Base-by-base conservation (phyloP, 2,329 filamentous ascomycete species). In the Magnaporthiopsis rhizophila region DNA sequence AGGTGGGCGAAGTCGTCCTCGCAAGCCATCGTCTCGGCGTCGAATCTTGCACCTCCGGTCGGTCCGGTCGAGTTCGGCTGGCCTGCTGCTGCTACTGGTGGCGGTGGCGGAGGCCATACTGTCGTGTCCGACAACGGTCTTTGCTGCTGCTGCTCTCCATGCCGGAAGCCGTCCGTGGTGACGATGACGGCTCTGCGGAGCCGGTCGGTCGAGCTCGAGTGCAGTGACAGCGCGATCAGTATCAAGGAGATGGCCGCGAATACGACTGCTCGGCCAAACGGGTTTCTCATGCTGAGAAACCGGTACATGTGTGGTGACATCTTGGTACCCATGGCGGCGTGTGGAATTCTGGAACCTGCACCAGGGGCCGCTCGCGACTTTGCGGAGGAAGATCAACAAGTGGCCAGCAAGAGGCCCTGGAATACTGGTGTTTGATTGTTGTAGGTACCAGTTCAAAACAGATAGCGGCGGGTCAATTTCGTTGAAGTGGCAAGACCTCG, bases 1-100 rank as follows among this genome's bases (percentile, higher is more conserved):
- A 86, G 76, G 63, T 80, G 77, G 15, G 76, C 75, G 58, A 75
- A 74, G 71, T 86, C 79, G 65, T 82, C 73, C 66, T 76, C 75
- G 73, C 83, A 86, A 69, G 30, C 34, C 30, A 58, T n/a, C 6
- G 60, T 38, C 1, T 28, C 60, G n/a, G 45, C 45, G 12, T n/a
- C 45, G 8, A 50, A 50, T 7, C 45, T 18, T 18, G 45, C 45
- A 7, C 45, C 45, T 50, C 5, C 45, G 1, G 45, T n/a, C 1
- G 3, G 3, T 7, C 6, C 15, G 45, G 3, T 50, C 45, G 45
- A 18, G 45, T 50, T 50, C 21, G 5, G 45, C 18, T 5, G 45
- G 6, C 45, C 18, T 50, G 45, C 4, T 50, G 45, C 21, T 8
- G 45, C 1, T 50, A 18, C 21, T 1, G 45, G 45, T n/a, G n/a